Conservation (phyloP, 176 grass and related monocot species). For the Raddia guianensis region DNA sequence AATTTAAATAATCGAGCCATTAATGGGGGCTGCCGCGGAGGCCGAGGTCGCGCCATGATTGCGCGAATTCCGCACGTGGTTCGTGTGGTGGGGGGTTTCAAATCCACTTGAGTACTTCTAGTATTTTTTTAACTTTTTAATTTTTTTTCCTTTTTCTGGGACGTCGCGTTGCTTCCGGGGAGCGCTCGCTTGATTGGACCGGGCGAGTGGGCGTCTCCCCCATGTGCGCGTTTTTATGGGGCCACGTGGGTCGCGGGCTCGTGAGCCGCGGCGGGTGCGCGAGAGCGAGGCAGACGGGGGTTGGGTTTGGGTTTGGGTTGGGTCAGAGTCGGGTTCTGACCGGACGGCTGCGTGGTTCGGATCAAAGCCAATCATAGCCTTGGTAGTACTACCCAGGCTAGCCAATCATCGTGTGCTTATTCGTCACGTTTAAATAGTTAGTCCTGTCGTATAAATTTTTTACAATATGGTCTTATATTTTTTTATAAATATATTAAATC, state of each 20-base stretch:
- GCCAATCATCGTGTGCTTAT: too few relatives aligned
- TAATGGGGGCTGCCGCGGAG: not conserved
- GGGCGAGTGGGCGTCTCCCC: not conserved
- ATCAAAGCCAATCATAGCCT: too few relatives aligned
- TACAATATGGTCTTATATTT: too few relatives aligned
- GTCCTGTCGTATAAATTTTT: too few relatives aligned
- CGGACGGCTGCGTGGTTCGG: not conserved
- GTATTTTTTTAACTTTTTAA: not conserved
- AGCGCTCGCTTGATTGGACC: constrained; percentile 5
- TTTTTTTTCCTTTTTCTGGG: not conserved
- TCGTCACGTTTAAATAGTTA: too few relatives aligned
- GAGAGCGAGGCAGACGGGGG: not conserved
- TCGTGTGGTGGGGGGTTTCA: constrained; percentile 25
- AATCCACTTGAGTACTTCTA: not conserved
- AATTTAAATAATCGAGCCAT: not conserved
- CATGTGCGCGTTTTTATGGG: constrained; percentile 31
- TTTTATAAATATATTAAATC: too few relatives aligned
- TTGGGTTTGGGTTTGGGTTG: constrained; percentile 10
- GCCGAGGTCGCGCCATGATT: not conserved
- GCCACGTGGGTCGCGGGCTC: not conserved
- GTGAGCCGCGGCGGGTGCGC: not conserved
- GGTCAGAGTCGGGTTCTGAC: constrained; percentile 39
- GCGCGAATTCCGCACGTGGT: constrained; percentile 38
- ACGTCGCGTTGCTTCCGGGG: not conserved
- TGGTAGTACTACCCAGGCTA: too few relatives aligned